Evolutionary conservation across 441 rosid species (phyloP).

Genomic region (Bruguiera hainesii): DNA sequence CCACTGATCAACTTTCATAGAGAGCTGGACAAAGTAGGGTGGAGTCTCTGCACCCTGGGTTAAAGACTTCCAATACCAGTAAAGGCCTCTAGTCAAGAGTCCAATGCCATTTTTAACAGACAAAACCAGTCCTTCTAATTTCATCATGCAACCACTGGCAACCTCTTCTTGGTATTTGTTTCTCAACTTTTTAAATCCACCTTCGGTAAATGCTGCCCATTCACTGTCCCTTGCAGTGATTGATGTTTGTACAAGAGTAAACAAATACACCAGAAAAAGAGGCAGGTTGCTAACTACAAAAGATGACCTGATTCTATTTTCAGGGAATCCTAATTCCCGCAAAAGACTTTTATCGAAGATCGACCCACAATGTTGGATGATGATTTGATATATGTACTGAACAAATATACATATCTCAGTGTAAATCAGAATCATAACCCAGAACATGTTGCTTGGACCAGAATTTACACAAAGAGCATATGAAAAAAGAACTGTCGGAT

Average conservation of each 20-base stretch:
- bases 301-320: conserved; percentile 71
- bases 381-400: conserved; percentile 88
- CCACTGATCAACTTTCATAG: conserved; percentile 88
- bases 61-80: conserved; percentile 80
- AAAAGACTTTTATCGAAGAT: conserved; percentile 53
- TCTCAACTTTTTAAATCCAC: conserved; percentile 39
- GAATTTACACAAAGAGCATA: conserved; percentile 87
- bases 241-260: conserved; percentile 89
- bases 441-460: conserved; percentile 82
- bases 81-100: conserved; percentile 49
- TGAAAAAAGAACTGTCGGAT: conserved; percentile 81
- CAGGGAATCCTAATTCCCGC: conserved; percentile 83
- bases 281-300: conserved; percentile 91
- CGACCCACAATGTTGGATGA: conserved; percentile 86
- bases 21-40: conserved; percentile 95
- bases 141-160: conserved; percentile 26
- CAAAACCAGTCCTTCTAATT: conserved; percentile 43
- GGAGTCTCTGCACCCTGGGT: conserved; percentile 95
- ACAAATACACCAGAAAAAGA: conserved; percentile 83
- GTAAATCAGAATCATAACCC: conserved; percentile 88
- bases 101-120: conserved; percentile 40
- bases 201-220: conserved; percentile 64
- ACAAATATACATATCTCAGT: conserved; percentile 75
- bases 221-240: conserved; percentile 87
- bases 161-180: conserved; percentile 40